Evolutionary conservation across 2,329 filamentous ascomycete species (phyloP), one percentile per base, ranked within the genome.

Genomic region (Gyromitra esculenta): DNA sequence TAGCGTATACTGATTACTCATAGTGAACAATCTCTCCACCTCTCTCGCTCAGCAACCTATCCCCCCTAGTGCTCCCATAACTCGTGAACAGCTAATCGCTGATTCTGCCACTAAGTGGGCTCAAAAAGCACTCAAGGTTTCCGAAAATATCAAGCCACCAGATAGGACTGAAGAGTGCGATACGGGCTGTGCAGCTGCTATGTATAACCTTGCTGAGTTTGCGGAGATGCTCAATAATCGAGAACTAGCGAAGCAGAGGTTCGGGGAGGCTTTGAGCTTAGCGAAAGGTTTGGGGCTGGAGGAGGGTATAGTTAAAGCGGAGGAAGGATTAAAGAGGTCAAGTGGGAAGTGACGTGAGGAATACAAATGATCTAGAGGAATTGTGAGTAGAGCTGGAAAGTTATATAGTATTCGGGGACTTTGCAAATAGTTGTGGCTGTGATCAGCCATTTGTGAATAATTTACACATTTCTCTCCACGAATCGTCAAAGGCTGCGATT

Each of bases 151-250:
- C 54, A 84, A 87, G 71, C 88, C 90, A 2, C 88, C 91, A 0
- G 85, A 89, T 2, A 87, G 92, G 52, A 92, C 89, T 1, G 87
- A 90, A 64, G 93, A 97, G 81, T 97, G 95, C 81, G 93, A 97
- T 82, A 84, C 91, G 72, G 92, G 91, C 0, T 97, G 94, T 81
- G 91, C 91, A 1, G 91, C 91, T 5, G 92, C 94, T 6, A 89
- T 92, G n/a, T 92, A 93, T 83, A 97, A 96, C 82, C 88, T 97
- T 68, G 95, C 90, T 31, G 92, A 96, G 81, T 91, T 97, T 80
- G 91, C 92, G 0, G 89, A 92, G 79, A 90, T 96, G 88, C 84
- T 90, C 76, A 91, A 91, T 0, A 87, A 92, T 80, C 81, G 86
- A 0, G 85, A 85, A 2, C 87, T 91, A 79, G 94, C 95, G 1